Evolutionary conservation across 1,284 basidiomycete species (phyloP), one percentile per base, ranked within the genome.

Genomic region (Irpex rosettiformis): DNA sequence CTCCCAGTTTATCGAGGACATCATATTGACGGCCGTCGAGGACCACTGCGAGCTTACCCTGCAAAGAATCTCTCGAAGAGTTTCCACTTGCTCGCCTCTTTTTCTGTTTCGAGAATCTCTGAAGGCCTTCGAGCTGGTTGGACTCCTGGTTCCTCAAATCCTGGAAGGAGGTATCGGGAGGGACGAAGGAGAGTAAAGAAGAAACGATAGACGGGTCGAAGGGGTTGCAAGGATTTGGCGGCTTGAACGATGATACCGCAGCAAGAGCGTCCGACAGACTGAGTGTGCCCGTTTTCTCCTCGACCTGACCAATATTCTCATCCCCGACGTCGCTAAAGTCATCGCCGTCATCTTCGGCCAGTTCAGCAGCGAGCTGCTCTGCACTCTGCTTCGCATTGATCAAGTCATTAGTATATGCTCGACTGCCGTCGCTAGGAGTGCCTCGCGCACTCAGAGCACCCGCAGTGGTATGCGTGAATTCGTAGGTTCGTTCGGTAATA

Each of bases 401-500:
- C 29, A 37, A 13, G 24, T 29, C 54, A 30, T 47, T 30, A 2
- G n/a, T 54, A 42, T 30, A 58, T 13, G 29, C 45, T 24, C 53
- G 30, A 25, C 29, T 21, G 27, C 53, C 29, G 22, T 54, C 27
- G 33, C 52, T 54, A 25, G 52, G 52, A 3, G 53, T 58, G 21
- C 43, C 45, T 21, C 52, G 27, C 43, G 63, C 65, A 13, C 52
- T 52, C 43, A 52, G 37, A 72, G 52, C 64, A 66, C 11, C 25
- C 28, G 52, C 21, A 1, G 22, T 49, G 21, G 22, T 86, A 43
- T 77, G 79, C 3, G 90, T 92, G 69, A 83, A 94, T 70, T 98
- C 96, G 67, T 84, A 85, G 4, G 95, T 97, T 42, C 94, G 81
- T 73, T 98, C 96, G 3, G 92, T 93, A 68, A 98, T 96, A 1